Base-by-base conservation (phyloP, 495 filamentous ascomycete species). In the Lichenothelia convexa region DNA sequence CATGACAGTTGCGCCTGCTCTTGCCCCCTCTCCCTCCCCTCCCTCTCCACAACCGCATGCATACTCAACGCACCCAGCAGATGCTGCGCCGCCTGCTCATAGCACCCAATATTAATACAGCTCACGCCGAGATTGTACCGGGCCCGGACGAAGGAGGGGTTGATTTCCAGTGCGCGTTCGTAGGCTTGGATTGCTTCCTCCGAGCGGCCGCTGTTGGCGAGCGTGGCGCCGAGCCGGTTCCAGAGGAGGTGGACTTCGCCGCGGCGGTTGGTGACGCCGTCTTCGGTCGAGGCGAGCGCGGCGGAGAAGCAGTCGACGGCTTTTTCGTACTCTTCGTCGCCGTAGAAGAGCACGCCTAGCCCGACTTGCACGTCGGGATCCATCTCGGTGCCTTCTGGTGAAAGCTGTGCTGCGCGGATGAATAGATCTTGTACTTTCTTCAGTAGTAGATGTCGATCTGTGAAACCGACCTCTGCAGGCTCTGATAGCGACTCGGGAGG, bases 321-420 rank as follows among this genome's bases (percentile, higher is more conserved):
- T 57, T 99, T 99, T 46, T 85, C 83, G 65, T 93, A 94, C 52
- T 95, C 84, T 51, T 95, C 89, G 5, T 76, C 82, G 35, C 86
- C 87, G 64, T 99, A 99, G 68, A 95, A 94, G 22, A 99, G 75
- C 15, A 95, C 91, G 24, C 91, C 89, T 1, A 99, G 68, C 0
- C 89, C 89, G 43, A 99, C 89, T 61, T 95, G 91, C 3, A 99
- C 89, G 47, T 99, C 89, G 0, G 87, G 85, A 51, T 99, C 89
- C 80, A 95, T 92, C 45, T 83, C 76, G 35, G 71, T 70, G 34
- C 84, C 86, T 11, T 76, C 73, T 2, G 89, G 91, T 8, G 80
- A 83, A 24, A 94, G 71, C 48, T 92, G 84, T 0, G 89, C 89
- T 0, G 89, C 89, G 48, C 75, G 61, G 48, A 97, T 89, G 59